Percentiles rank a stretch among this genome's conserved stretches.
Evolutionary conservation across 345 rosid species (phyloP).

Genomic region (Brassica incana): DNA sequence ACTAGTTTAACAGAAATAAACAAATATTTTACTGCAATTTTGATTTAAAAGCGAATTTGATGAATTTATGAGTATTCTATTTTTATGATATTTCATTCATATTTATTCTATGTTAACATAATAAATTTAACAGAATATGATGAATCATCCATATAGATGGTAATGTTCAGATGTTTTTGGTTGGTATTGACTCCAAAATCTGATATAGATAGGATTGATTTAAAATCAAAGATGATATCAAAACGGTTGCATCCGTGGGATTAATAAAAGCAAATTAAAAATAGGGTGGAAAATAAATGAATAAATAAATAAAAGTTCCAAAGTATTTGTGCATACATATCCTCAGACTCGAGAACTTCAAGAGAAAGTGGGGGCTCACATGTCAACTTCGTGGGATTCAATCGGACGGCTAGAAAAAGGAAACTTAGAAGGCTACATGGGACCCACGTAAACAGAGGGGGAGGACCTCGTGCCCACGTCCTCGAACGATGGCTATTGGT

Average conservation of each 20-base stretch:
- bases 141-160: background rate
- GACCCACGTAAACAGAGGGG: slow-evolving; percentile 33
- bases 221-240: background rate
- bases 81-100: background rate
- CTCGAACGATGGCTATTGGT: slow-evolving; percentile 32
- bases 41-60: background rate
- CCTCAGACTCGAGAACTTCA: slow-evolving; percentile 6
- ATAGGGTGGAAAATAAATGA: background rate
- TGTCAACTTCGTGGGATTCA: slow-evolving; percentile 43
- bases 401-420: slow-evolving; percentile 38
- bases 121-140: background rate
- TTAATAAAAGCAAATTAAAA: slow-evolving; percentile 3
- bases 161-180: slow-evolving; percentile 7
- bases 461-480: slow-evolving; percentile 37
- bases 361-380: slow-evolving; percentile 41
- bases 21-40: background rate
- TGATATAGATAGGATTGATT: slow-evolving; percentile 1
- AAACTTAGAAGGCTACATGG: slow-evolving; percentile 25
- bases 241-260: slow-evolving; percentile 28
- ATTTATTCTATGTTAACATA: background rate
- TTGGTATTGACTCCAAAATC: slow-evolving; percentile 29
- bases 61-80: background rate
- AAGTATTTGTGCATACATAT: slow-evolving; percentile 8
- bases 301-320: background rate
- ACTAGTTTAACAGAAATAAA: background rate